Evolutionary conservation across 1,139 yeast species (phyloP).

Genomic region (Pichia inconspicua): DNA sequence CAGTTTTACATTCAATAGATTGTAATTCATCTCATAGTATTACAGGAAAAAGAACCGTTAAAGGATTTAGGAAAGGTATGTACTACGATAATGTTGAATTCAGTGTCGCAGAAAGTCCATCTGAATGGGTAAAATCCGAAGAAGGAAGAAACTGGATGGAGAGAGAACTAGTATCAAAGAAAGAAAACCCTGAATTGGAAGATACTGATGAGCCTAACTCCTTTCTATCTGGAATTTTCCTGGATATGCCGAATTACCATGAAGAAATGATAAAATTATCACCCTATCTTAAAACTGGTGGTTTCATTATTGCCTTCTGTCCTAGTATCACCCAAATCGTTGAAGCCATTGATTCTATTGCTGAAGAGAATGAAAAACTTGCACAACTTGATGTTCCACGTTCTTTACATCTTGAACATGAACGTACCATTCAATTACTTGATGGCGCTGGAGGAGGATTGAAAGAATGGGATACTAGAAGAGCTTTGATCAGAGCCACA

Average conservation of each 20-base stretch:
- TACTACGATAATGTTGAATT: slow-evolving; percentile 37
- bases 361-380: slow-evolving; percentile 16
- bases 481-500: slow-evolving; percentile 31
- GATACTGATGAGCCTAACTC: slow-evolving; percentile 19
- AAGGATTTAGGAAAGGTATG: slow-evolving; percentile 33
- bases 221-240: slow-evolving; percentile 35
- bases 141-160: slow-evolving; percentile 18
- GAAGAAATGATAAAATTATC: slow-evolving; percentile 29
- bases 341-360: slow-evolving; percentile 28
- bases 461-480: slow-evolving; percentile 37
- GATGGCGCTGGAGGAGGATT: slow-evolving; percentile 43
- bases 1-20: slow-evolving; percentile 38
- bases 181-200: neutral
- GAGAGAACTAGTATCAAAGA: slow-evolving; percentile 7
- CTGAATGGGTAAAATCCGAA: slow-evolving; percentile 30
- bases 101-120: slow-evolving; percentile 35
- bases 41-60: slow-evolving; percentile 33
- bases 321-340: slow-evolving; percentile 41
- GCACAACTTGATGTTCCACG: slow-evolving; percentile 4
- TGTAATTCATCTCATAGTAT: slow-evolving; percentile 32
- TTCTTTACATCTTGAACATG: slow-evolving; percentile 15
- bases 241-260: slow-evolving; percentile 38
- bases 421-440: slow-evolving; percentile 33
- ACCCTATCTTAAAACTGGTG: slow-evolving; percentile 30
- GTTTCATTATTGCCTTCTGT: slow-evolving; percentile 36